Evolutionary conservation across 225 moss, liverwort and hornwort species (phyloP), one percentile per base, ranked within the genome.

Genomic region (Lunularia cruciata): DNA sequence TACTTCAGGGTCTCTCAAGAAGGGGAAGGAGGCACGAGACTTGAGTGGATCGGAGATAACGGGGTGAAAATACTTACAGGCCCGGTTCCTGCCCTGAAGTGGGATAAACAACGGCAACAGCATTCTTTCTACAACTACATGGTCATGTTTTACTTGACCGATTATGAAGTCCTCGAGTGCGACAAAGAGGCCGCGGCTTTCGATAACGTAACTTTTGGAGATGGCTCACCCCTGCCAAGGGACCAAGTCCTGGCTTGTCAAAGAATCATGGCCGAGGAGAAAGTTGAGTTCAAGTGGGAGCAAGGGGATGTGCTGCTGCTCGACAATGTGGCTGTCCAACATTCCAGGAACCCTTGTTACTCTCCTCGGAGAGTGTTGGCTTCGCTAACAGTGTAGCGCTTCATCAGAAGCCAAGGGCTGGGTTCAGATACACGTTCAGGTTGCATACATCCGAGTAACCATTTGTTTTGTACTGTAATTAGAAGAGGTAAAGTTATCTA

Each of bases 241-340:
- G 49, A 72, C 23, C 47, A 47, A 7, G 37, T 61, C 22, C 31
- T 40, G 43, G 36, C 36, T 1, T 47, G 47, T 32, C 20, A 51
- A 13, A 62, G 16, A n/a, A 60, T 71, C 32, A 71, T 71, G 71
- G 58, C 47, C 2, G 72, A 73, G 49, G 63, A 63, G 63, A 48
- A 27, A 33, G 63, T 52, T 19, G 63, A 51, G 51, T 63, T 73
- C 72, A 49, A 63, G 14, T 73, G 63, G 63, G 22, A 54, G 33
- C 33, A 16, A 37, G 72, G 72, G 38, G 72, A 73, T 26, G 49
- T 73, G 62, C 6, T 73, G 1, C 62, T 73, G 2, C 27, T 73
- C 16, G 72, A 73, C 42, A 73, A 73, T 33, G 63, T 73, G 53
- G 72, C 63, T 15, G 72, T 73, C 9, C 63, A 63, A 31, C 72